Percentiles rank a stretch among this genome's conserved stretches.
Evolutionary conservation across 805 yeast genomes (phyloP).

Genomic region (Kluyveromyces starmeri): DNA sequence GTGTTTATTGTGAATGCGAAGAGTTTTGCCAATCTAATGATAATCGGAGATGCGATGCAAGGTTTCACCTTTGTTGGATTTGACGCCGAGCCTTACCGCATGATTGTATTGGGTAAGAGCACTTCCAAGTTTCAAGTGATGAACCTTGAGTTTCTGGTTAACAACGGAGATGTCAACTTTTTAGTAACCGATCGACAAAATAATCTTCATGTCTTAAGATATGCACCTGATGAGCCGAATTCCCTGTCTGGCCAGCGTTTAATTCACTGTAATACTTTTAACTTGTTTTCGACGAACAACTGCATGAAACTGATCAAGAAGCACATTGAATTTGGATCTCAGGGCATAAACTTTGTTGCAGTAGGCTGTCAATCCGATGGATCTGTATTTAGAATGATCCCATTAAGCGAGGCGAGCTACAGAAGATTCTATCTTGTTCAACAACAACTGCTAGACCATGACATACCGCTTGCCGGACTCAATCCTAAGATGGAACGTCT

Average conservation of each 20-base stretch:
- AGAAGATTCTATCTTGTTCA: constrained; percentile 77
- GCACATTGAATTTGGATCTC: constrained; percentile 25
- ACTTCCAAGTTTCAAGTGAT: constrained; percentile 50
- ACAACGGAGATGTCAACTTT: constrained; percentile 60
- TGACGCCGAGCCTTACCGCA: constrained; percentile 89
- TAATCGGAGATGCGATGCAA: constrained; percentile 73
- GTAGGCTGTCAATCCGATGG: constrained; percentile 78
- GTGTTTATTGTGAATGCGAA: constrained; percentile 73
- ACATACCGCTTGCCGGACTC: constrained; percentile 63
- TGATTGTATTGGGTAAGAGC: constrained; percentile 73
- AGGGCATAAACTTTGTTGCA: constrained; percentile 36
- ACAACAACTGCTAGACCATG: constrained; percentile 77
- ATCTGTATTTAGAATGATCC: constrained; percentile 60
- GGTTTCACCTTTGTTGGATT: constrained; percentile 73
- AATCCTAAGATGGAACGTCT: constrained; percentile 66
- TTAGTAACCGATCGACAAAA: constrained; percentile 61
- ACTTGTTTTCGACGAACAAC: constrained; percentile 53
- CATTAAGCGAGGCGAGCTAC: constrained; percentile 66
- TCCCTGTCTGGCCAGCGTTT: constrained; percentile 75
- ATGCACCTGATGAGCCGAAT: constrained; percentile 85
- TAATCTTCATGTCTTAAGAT: constrained; percentile 64
- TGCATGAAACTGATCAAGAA: constrained; percentile 39
- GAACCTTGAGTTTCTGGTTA: constrained; percentile 53
- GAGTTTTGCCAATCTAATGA: constrained; percentile 70
- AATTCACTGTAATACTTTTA: constrained; percentile 60